phyloP scores from a whole-genome alignment of 495 filamentous ascomycete genomes.

The Aspergillus haitiensis region DNA sequence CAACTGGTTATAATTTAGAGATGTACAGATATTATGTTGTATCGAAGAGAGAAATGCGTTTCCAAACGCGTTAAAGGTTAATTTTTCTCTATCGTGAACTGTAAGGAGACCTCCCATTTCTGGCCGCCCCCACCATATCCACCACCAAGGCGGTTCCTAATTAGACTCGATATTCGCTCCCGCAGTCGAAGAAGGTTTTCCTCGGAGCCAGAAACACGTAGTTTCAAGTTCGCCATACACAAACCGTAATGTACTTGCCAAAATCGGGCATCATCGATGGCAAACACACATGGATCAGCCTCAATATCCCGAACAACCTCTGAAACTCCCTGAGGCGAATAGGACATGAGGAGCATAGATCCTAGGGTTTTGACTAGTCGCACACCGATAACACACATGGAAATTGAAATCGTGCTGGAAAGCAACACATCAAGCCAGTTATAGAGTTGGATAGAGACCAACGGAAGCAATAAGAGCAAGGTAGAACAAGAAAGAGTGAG shows the following conservation, averaged over 20 bases:
- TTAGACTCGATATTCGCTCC: slow-evolving; percentile 70
- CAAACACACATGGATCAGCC: slow-evolving; percentile 69
- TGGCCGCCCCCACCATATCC: slow-evolving; percentile 80
- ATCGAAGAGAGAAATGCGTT: background rate
- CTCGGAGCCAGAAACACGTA: slow-evolving; percentile 66
- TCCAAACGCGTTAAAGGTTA: slow-evolving; percentile 21
- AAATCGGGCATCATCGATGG: slow-evolving; percentile 85
- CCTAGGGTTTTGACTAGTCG: slow-evolving; percentile 82
- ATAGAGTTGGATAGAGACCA: slow-evolving; percentile 73
- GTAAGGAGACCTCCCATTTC: slow-evolving; percentile 79
- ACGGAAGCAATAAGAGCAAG: slow-evolving; percentile 78
- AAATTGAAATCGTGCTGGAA: slow-evolving; percentile 72
- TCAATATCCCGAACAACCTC: slow-evolving; percentile 83
- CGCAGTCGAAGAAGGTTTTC: slow-evolving; percentile 67
- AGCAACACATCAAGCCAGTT: slow-evolving; percentile 79
- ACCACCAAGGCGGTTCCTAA: slow-evolving; percentile 83
- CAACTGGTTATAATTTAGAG: background rate
- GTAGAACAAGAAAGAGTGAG: slow-evolving; percentile 82
- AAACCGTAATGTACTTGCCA: slow-evolving; percentile 99
- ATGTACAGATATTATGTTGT: slow-evolving; percentile 5
- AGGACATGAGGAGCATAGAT: slow-evolving; percentile 93
- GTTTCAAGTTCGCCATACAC: slow-evolving; percentile 90
- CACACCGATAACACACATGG: slow-evolving; percentile 83
- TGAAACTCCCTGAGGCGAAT: slow-evolving; percentile 63
- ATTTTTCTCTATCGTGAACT: slow-evolving; percentile 44